Evolutionary conservation across 225 moss, liverwort and hornwort genomes (phyloP), one percentile per base, ranked within the genome.

Genomic region (Bryum argenteum): DNA sequence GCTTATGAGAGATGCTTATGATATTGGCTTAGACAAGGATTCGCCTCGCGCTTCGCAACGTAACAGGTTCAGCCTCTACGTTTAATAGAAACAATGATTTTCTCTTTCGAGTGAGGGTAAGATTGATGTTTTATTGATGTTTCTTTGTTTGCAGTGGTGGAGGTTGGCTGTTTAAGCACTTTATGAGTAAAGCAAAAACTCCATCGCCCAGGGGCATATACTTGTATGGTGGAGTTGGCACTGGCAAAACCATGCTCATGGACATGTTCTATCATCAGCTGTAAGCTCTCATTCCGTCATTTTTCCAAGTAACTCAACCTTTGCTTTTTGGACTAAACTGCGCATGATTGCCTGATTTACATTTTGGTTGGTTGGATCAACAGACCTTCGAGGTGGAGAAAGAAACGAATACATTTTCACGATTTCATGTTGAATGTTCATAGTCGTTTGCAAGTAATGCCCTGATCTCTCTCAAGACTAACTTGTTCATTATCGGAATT

Each of bases 201-300:
- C 75, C 72, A 0, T 70, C 89, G 9, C 82, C 91, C 14, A 89
- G 53, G 47, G 95, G 95, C 45, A 82, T 95, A 5, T 95, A 91
- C 70, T 63, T 95, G 2, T 89, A 92, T 73, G 95, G 95, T 18
- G 95, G 95, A 64, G 95, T 95, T 3, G 95, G 95, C 40, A 93
- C 92, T 14, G 95, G 95, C 15, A 95, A 95, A 75, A 95, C 95
- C 56, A 95, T 95, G 95, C 88, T 95, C 33, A 93, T 95, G 95
- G 89, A 95, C 59, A 77, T 95, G 91, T 93, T 95, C 73, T 93
- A 81, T 66, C 77, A 88, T 14, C 89, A 87, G 48, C 66, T 95
- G 91, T 93, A 80, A 84, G 89, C 76, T 55, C 68, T 54, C 5
- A n/a, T n/a, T n/a, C n/a, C n/a, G 1, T 58, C 19, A 66, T 24